phyloP scores from a whole-genome alignment of 164 flowering plant genomes.

The Dillenia turbinata region DNA sequence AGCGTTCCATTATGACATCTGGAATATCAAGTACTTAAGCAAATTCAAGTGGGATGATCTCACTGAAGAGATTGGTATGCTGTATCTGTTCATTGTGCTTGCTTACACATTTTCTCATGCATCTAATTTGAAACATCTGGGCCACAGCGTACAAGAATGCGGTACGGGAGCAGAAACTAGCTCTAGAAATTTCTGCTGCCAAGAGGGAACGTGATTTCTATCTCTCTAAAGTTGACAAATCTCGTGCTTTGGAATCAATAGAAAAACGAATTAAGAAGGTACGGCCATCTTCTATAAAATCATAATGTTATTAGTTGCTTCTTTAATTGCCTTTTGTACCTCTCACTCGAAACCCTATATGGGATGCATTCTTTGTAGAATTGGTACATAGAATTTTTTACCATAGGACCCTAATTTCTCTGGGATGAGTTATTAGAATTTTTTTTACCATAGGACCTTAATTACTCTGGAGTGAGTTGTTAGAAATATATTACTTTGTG shows the following conservation, averaged over 20 bases:
- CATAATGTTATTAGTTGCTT: too few species aligned
- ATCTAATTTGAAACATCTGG: conserved; percentile 1
- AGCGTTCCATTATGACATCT: conserved; percentile 69
- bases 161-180: conserved; percentile 68
- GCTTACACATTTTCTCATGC: background rate
- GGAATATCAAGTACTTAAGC: conserved; percentile 91
- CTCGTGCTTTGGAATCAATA: conserved; percentile 56
- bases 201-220: conserved; percentile 78
- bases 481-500: background rate
- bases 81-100: background rate
- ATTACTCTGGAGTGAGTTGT: background rate
- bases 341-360: too few species aligned
- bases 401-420: background rate
- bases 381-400: background rate
- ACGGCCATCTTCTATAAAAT: background rate
- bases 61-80: conserved; percentile 78
- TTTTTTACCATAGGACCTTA: background rate
- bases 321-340: background rate
- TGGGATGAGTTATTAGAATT: background rate
- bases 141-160: conserved; percentile 73
- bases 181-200: conserved; percentile 78
- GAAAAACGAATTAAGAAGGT: conserved; percentile 72
- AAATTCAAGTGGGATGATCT: conserved; percentile 98
- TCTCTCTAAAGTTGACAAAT: conserved; percentile 63
- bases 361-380: background rate